A percentile compares a stretch with the other conserved stretches of the same genome.
phyloP scores from a whole-genome alignment of 768 basidiomycete species.

The Collybia mongolica region DNA sequence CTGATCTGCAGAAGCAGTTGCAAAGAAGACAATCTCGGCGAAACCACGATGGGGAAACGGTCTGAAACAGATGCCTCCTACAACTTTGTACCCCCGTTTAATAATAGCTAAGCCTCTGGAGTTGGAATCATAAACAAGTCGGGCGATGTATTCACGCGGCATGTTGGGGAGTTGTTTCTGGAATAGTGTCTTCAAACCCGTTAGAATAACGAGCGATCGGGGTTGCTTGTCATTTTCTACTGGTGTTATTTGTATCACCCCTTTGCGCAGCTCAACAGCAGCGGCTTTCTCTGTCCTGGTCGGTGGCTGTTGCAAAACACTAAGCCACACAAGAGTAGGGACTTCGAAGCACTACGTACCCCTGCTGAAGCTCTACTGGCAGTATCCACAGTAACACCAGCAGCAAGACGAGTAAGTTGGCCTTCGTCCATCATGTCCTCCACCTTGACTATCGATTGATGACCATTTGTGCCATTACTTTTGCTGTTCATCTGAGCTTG shows the following conservation, averaged over 20 bases:
- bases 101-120: slow-evolving; percentile 94
- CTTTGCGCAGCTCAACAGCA: slow-evolving; percentile 73
- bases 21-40: slow-evolving; percentile 98
- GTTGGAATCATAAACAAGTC: slow-evolving; percentile 89
- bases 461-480: slow-evolving; percentile 43
- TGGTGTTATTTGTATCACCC: slow-evolving; percentile 79
- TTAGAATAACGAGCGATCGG: slow-evolving; percentile 80
- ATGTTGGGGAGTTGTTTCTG: slow-evolving; percentile 98
- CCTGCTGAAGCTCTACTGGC: slow-evolving; percentile 40
- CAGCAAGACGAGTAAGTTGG: slow-evolving; percentile 74
- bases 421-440: slow-evolving; percentile 82
- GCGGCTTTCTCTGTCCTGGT: slow-evolving; percentile 75
- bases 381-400: slow-evolving; percentile 78
- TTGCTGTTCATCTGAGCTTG: slow-evolving; percentile 37
- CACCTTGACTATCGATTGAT: slow-evolving; percentile 57
- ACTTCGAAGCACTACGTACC: slow-evolving; percentile 32
- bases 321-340: neutral
- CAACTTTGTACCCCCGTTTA: slow-evolving; percentile 92
- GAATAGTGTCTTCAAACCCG: slow-evolving; percentile 95
- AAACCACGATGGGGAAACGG: slow-evolving; percentile 95
- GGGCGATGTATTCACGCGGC: slow-evolving; percentile 97
- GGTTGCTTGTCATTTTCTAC: slow-evolving; percentile 82
- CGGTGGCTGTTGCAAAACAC: slow-evolving; percentile 37
- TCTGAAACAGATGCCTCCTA: slow-evolving; percentile 96
- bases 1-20: slow-evolving; percentile 94